Base-by-base conservation (phyloP, 768 basidiomycete genomes). In the Amanita pallidorosea region DNA sequence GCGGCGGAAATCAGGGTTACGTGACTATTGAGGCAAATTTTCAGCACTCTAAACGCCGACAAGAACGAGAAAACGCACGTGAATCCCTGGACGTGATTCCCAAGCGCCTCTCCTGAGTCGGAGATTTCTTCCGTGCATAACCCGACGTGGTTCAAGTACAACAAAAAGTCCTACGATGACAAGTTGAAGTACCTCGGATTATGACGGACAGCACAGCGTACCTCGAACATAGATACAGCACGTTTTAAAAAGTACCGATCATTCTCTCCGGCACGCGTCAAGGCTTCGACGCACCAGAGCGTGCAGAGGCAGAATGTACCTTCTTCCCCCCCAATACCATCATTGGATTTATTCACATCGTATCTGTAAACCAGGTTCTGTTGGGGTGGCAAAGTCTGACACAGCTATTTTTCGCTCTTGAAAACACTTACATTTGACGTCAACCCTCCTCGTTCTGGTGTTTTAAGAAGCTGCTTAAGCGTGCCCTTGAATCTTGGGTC, bases 271-370 rank as follows among this genome's bases (percentile, higher is more conserved):
- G 88, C 93, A 8, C 94, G 77, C 0, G 91, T 89, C 54, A 98
- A 67, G 0, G 92, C 92, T 59, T 97, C 93, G 38, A 95, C 71
- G 55, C 85, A 85, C 88, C 86, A 90, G 6, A 90, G 64, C 0
- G 87, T 89, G 60, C 90, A 93, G 43, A 98, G 70, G 54, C 89
- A 90, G 67, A 97, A 96, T 0, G 88, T 93, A 2, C 94, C 94
- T 66, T 96, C 94, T 56, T 95, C 90, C 1, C 94, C 93, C 1
- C 95, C 94, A 11, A 97, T 91, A 6, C 95, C 95, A 58, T 97
- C 95, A 52, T 88, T 84, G 0, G 88, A 82, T 63, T 87, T 87
- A 22, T 64, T 68, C 11, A 87, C 83, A 61, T 98, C 91, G 64
- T 97, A 97, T 7, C 94, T 82, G 61, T 87, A 95, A 5, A 91